Evolutionary conservation across 2,329 filamentous ascomycete genomes (phyloP).

Genomic region (Daldinia sp.): DNA sequence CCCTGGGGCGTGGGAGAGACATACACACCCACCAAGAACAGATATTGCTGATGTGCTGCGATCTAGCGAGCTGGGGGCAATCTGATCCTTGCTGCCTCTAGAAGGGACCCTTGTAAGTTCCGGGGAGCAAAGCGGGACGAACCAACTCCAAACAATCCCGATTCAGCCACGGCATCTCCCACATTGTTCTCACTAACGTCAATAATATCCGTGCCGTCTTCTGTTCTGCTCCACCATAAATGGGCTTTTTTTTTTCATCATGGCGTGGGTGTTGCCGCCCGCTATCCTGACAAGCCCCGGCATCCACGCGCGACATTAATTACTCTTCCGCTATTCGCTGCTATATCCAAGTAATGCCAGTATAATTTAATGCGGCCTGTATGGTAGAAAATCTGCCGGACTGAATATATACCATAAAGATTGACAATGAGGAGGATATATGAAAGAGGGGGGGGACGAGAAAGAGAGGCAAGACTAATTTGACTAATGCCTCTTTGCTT

Average conservation of each 20-base stretch:
- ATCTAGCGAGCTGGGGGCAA: slow-evolving; percentile 36
- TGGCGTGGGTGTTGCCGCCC: slow-evolving; percentile 25
- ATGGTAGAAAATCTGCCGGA: slow-evolving; percentile 28
- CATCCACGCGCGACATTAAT: slow-evolving; percentile 31
- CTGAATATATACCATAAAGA: slow-evolving; percentile 13
- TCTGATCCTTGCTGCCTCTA: slow-evolving; percentile 27
- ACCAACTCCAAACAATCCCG: slow-evolving; percentile 40
- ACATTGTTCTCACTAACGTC: slow-evolving; percentile 31
- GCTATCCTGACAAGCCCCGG: slow-evolving; percentile 20
- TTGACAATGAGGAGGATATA: slow-evolving; percentile 10
- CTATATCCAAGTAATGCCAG: slow-evolving; percentile 7
- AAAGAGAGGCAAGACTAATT: slow-evolving; percentile 5
- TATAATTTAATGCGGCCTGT: slow-evolving; percentile 26
- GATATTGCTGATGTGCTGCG: slow-evolving; percentile 33
- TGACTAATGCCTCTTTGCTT: slow-evolving; percentile 2
- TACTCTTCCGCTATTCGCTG: slow-evolving; percentile 31
- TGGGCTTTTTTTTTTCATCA: slow-evolving; percentile 33
- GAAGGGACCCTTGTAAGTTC: slow-evolving; percentile 20
- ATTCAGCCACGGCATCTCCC: slow-evolving; percentile 43
- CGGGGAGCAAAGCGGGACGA: slow-evolving; percentile 38
- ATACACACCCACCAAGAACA: slow-evolving; percentile 14
- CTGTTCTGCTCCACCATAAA: slow-evolving; percentile 35
- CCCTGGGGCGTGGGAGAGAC: slow-evolving; percentile 36
- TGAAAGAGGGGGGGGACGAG: slow-evolving; percentile 7
- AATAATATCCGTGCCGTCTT: slow-evolving; percentile 46